A percentile compares a stretch with the other conserved stretches of the same genome.
Conservation (phyloP, 345 rosid species). For the Ailanthus altissimus region DNA sequence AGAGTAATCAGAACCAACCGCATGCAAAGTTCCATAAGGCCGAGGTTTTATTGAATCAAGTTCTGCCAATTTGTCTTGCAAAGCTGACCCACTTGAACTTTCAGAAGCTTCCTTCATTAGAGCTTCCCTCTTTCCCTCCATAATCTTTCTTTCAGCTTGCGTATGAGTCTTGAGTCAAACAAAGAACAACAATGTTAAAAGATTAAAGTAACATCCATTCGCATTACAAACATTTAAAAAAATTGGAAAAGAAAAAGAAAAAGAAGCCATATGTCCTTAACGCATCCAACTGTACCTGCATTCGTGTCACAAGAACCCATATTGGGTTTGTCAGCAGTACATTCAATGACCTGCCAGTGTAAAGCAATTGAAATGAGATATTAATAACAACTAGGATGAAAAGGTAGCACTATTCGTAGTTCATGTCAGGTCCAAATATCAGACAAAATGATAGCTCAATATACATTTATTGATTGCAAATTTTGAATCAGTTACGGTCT, state of each 20-base stretch:
- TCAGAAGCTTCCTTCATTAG: constrained; percentile 50
- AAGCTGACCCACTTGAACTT: constrained; percentile 35
- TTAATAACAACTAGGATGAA: not conserved
- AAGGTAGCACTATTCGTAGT: not conserved
- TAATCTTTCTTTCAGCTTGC: constrained; percentile 68
- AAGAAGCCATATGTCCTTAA: not conserved
- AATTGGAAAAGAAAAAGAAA: not conserved
- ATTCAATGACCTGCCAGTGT: constrained; percentile 58
- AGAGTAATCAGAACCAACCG: constrained; percentile 39
- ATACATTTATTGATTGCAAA: too few species aligned
- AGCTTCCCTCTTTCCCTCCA: constrained; percentile 57
- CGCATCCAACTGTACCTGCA: constrained; percentile 48
- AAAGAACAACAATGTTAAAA: not conserved
- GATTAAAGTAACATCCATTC: not conserved
- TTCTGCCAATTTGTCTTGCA: constrained; percentile 47
- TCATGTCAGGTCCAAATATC: not conserved
- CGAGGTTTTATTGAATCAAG: constrained; percentile 55
- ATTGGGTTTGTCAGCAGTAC: constrained; percentile 62
- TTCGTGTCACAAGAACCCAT: constrained; percentile 75
- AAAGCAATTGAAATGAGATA: constrained; percentile 10
- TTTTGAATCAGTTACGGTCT: not conserved
- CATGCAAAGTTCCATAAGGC: constrained; percentile 61
- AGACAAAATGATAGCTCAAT: not conserved
- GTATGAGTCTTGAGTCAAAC: constrained; percentile 54
- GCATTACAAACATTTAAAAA: not conserved